Base-by-base conservation (phyloP, 257 asterid species). In the Eucommia ulmoides region DNA sequence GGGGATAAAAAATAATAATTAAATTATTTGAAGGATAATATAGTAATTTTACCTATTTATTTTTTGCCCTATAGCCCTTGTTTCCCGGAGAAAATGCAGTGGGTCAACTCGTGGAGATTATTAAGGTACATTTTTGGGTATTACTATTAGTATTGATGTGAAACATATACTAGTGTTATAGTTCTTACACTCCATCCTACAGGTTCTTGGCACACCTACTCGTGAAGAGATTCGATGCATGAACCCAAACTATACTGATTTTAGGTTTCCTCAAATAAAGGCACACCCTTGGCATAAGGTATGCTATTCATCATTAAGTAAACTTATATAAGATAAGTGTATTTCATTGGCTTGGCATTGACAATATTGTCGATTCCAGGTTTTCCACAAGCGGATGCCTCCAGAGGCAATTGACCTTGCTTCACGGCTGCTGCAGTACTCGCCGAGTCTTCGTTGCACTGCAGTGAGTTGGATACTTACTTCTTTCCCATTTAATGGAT, bases 251-350 rank as follows among this genome's bases (percentile, higher is more conserved):
- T 81, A 81, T 69, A 75, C 84, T 0, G 93, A 81, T 66, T 81
- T 75, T 62, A 81, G 75, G 58, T 81, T 81, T 48, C 92, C 91
- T 47, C 91, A 80, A 56, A 77, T 77, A 26, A 80, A 80, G 62
- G 86, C 91, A 41, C 91, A 80, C 65, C 92, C 92, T 21, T 81
- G 92, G 93, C 93, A 81, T 70, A 81, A 81, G 81, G 93, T 78
- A 66, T 9, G 46, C 24, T 11, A 17, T 35, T 54, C 42, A 42
- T 24, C 45, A 5, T 29, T 29, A 29, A n/a, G n/a, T n/a, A n/a
- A n/a, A n/a, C n/a, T n/a, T n/a, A 29, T 29, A 29, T 29, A 29
- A 29, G 38, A 29, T 29, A 12, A 7, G 12, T 29, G 38, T 29
- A 29, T 29, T 12, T 29, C 8, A 29, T 29, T 29, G 38, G 8